phyloP scores from a whole-genome alignment of 805 yeast genomes.

The Myxozyma mucilagina region DNA sequence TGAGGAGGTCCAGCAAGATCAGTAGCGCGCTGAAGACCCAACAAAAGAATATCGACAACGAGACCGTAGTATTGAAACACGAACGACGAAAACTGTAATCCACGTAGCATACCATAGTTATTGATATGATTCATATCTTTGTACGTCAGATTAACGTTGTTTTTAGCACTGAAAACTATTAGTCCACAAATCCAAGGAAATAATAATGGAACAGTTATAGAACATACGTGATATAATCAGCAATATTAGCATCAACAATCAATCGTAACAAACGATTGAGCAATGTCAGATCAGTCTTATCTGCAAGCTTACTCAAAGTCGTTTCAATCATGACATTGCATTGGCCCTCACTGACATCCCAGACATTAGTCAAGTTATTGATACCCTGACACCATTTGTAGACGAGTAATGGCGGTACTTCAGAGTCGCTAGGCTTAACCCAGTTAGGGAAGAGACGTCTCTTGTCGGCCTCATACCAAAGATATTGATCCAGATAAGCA shows the following conservation, averaged over 20 bases:
- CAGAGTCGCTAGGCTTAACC: constrained; percentile 93
- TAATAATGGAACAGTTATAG: not conserved
- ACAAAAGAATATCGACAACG: constrained; percentile 72
- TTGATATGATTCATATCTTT: constrained; percentile 96
- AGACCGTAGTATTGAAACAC: constrained; percentile 88
- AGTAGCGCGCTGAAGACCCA: constrained; percentile 83
- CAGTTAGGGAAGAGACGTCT: constrained; percentile 88
- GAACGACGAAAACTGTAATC: constrained; percentile 87
- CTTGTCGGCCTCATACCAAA: constrained; percentile 94
- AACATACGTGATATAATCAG: constrained; percentile 70
- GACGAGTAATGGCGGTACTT: constrained; percentile 86
- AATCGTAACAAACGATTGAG: constrained; percentile 77
- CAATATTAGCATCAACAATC: constrained; percentile 84
- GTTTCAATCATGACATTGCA: constrained; percentile 84
- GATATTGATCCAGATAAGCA: constrained; percentile 90
- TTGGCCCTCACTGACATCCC: constrained; percentile 77
- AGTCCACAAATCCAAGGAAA: not conserved
- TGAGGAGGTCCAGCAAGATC: constrained; percentile 76
- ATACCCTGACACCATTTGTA: constrained; percentile 95
- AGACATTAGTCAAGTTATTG: constrained; percentile 71
- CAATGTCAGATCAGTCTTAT: constrained; percentile 84
- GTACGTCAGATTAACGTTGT: constrained; percentile 75
- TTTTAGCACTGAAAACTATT: constrained; percentile 63
- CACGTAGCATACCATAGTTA: constrained; percentile 83
- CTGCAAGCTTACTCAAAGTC: constrained; percentile 65